phyloP scores from a whole-genome alignment of 1,139 yeast species.

The Taphrina pruni region DNA sequence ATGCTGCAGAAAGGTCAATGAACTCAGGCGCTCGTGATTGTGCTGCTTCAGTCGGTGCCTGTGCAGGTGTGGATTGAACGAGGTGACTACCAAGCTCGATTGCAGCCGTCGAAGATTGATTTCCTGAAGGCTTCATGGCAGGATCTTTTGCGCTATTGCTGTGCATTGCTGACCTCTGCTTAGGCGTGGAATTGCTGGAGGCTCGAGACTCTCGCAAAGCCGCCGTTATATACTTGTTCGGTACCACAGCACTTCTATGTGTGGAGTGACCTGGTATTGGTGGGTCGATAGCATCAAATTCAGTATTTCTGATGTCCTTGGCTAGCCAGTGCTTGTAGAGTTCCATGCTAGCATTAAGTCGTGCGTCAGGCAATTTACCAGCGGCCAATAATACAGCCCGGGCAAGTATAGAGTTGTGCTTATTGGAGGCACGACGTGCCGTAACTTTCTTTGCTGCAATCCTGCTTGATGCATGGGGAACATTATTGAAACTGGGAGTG shows the following conservation, averaged over 20 bases:
- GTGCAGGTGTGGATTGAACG: too few species aligned
- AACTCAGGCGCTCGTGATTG: too few species aligned
- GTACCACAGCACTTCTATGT: neutral
- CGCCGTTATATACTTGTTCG: neutral
- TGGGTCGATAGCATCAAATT: conserved; percentile 6
- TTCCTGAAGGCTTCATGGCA: too few species aligned
- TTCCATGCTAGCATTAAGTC: neutral
- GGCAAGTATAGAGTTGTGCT: conserved; percentile 12
- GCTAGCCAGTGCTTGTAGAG: neutral
- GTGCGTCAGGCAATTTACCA: neutral
- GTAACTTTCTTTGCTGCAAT: neutral
- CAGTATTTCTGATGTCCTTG: neutral
- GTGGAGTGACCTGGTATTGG: neutral
- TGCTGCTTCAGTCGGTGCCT: too few species aligned
- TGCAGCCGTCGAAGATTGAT: too few species aligned
- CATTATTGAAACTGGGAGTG: too few species aligned
- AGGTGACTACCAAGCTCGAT: too few species aligned
- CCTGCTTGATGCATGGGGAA: neutral
- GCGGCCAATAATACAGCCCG: conserved; percentile 25
- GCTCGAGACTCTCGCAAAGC: conserved; percentile 9
- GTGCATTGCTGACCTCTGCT: too few species aligned
- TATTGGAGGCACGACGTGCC: neutral
- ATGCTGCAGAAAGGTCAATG: too few species aligned
- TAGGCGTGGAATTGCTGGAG: neutral
- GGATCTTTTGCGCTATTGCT: too few species aligned